Conservation (phyloP, 1,139 yeast species). For the Diutina mesorugosa region DNA sequence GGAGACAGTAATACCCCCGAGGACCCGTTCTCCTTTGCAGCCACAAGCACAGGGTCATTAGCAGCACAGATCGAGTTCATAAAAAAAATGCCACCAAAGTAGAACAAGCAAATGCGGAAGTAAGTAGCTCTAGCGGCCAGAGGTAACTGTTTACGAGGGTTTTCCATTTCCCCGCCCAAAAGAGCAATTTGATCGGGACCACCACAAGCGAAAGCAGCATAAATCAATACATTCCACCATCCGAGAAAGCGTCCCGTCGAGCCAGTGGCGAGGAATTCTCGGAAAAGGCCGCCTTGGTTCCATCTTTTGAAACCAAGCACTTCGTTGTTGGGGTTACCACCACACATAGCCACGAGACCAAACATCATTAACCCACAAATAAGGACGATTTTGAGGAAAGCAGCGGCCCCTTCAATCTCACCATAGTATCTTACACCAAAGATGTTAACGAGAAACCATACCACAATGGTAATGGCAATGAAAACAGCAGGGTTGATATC, state of each 20-base stretch:
- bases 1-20: conserved; percentile 26
- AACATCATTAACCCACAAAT: conserved; percentile 28
- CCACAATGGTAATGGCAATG: conserved; percentile 18
- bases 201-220: conserved; percentile 29
- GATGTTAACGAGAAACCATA: conserved; percentile 18
- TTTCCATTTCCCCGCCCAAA: conserved; percentile 20
- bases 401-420: conserved; percentile 23
- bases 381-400: conserved; percentile 24
- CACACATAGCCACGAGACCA: conserved; percentile 26
- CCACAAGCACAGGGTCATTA: conserved; percentile 16
- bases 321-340: conserved; percentile 21
- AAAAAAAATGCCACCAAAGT: conserved; percentile 26
- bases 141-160: conserved; percentile 21
- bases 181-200: conserved; percentile 28
- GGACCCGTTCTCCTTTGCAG: conserved; percentile 12
- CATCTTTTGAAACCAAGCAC: conserved; percentile 26
- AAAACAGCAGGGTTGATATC: conserved; percentile 24
- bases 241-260: conserved; percentile 24
- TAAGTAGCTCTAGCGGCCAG: conserved; percentile 23
- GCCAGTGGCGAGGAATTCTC: conserved; percentile 18
- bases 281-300: conserved; percentile 22
- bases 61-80: conserved; percentile 23
- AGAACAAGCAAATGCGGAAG: conserved; percentile 20
- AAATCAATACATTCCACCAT: conserved; percentile 21
- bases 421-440: conserved; percentile 28